These are phyloP conservation scores for Myriangium duriaei DNA, from an alignment of 2,329 filamentous ascomycete species.

Conservation along the genomic window DNA sequence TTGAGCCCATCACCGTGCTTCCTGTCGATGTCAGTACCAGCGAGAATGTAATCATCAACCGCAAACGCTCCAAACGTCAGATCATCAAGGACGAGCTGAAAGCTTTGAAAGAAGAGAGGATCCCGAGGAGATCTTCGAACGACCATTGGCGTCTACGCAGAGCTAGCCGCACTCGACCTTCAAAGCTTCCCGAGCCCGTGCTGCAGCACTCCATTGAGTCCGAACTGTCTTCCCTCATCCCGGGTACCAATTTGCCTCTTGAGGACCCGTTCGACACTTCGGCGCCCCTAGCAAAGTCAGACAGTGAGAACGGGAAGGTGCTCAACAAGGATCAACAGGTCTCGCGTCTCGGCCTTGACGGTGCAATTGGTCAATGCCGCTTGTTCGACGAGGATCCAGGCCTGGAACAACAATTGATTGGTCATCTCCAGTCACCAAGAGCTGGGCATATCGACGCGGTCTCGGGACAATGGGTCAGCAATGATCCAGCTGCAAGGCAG, in stretches of 20 bases:
- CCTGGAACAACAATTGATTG: neutral
- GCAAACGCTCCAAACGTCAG: slow-evolving; percentile 3
- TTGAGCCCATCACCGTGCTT: neutral
- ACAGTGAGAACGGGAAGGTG: neutral
- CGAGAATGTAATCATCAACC: slow-evolving; percentile 5
- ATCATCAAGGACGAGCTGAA: slow-evolving; percentile 7
- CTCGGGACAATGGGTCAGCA: neutral
- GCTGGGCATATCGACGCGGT: neutral
- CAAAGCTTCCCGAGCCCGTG: slow-evolving; percentile 1
- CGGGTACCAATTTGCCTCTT: slow-evolving; percentile 9
- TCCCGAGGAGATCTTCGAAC: slow-evolving; percentile 4
- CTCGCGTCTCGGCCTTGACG: too few relatives aligned
- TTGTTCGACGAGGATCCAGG: too few relatives aligned
- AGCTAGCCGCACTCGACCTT: slow-evolving; percentile 1
- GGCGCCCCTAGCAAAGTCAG: too few relatives aligned
- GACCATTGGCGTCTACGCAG: slow-evolving; percentile 5
- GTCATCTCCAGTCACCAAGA: neutral
- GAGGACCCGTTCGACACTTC: slow-evolving; percentile 8
- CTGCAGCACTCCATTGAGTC: neutral
- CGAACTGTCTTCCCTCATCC: slow-evolving; percentile 9
- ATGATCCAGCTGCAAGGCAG: neutral
- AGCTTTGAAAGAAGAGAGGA: slow-evolving; percentile 4
- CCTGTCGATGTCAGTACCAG: slow-evolving; percentile 1
- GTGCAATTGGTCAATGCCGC: too few relatives aligned
- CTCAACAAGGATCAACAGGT: neutral